These are phyloP conservation scores for Russula abietina DNA, from an alignment of 768 basidiomycete genomes.

Conservation along the genomic window DNA sequence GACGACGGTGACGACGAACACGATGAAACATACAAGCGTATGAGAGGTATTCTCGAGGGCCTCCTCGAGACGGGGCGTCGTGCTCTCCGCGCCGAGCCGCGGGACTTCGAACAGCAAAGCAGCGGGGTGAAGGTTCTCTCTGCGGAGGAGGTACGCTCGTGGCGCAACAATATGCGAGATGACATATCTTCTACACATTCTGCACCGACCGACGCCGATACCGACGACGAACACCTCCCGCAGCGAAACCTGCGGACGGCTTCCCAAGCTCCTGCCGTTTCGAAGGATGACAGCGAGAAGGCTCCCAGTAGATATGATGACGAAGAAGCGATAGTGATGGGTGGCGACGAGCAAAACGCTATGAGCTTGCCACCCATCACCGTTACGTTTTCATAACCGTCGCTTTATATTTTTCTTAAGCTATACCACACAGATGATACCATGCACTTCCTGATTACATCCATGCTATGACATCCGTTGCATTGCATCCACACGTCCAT, in stretches of 20 bases:
- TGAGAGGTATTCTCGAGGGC: conserved; percentile 56
- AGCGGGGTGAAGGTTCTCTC: conserved; percentile 62
- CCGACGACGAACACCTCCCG: conserved; percentile 20
- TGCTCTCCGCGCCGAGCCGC: conserved; percentile 55
- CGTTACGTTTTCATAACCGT: conserved; percentile 36
- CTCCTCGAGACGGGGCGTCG: conserved; percentile 52
- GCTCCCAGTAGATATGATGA: conserved; percentile 25
- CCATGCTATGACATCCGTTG: conserved; percentile 5
- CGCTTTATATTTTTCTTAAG: background rate
- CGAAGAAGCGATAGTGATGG: conserved; percentile 30
- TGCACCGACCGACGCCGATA: conserved; percentile 20
- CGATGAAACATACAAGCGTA: conserved; percentile 57
- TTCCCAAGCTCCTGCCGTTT: conserved; percentile 23
- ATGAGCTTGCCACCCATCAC: conserved; percentile 38
- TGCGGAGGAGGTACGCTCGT: conserved; percentile 62
- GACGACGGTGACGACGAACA: conserved; percentile 31
- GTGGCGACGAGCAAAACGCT: conserved; percentile 22
- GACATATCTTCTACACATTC: conserved; percentile 19
- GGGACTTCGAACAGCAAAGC: conserved; percentile 42
- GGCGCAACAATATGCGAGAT: conserved; percentile 35
- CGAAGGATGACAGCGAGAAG: conserved; percentile 20
- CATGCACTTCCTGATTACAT: conserved; percentile 18
- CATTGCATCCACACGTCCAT: conserved; percentile 15
- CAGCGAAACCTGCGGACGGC: conserved; percentile 24
- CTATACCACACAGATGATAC: conserved; percentile 19